These are phyloP conservation scores for Globisporangium uncinulatum DNA, from an alignment of 352 stramenopile species.

Conservation along the genomic window DNA sequence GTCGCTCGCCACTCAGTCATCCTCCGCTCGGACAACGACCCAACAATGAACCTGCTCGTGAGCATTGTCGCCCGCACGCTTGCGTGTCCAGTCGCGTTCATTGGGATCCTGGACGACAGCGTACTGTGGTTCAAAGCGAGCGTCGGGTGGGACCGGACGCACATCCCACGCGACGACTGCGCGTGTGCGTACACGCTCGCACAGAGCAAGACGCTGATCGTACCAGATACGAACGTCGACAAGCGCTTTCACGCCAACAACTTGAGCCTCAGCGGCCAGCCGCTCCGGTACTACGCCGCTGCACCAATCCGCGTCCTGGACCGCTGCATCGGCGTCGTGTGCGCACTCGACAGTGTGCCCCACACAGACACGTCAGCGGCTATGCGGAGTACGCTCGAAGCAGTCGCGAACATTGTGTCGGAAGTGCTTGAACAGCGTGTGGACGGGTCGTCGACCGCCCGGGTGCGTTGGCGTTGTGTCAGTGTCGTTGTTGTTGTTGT, in stretches of 20 bases:
- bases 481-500: neutral
- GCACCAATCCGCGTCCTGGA: slow-evolving; percentile 48
- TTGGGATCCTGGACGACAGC: slow-evolving; percentile 57
- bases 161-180: slow-evolving; percentile 55
- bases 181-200: slow-evolving; percentile 40
- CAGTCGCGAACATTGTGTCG: slow-evolving; percentile 74
- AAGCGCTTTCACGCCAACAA: slow-evolving; percentile 65
- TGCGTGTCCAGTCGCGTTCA: slow-evolving; percentile 57
- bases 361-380: slow-evolving; percentile 39
- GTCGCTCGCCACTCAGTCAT: slow-evolving; percentile 52
- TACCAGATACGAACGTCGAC: slow-evolving; percentile 53
- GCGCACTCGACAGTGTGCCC: slow-evolving; percentile 48
- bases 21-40: slow-evolving; percentile 40
- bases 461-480: slow-evolving; percentile 10
- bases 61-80: slow-evolving; percentile 65
- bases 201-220: slow-evolving; percentile 50
- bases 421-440: slow-evolving; percentile 75
- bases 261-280: slow-evolving; percentile 27
- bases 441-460: slow-evolving; percentile 10
- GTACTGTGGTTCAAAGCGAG: slow-evolving; percentile 63
- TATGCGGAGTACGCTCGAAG: slow-evolving; percentile 70
- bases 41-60: slow-evolving; percentile 70
- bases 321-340: slow-evolving; percentile 63
- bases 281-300: slow-evolving; percentile 63
- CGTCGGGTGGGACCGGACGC: slow-evolving; percentile 44